These are phyloP conservation scores for Trifolium dubium DNA, from an alignment of 306 rosid genomes.

Conservation along the genomic window DNA sequence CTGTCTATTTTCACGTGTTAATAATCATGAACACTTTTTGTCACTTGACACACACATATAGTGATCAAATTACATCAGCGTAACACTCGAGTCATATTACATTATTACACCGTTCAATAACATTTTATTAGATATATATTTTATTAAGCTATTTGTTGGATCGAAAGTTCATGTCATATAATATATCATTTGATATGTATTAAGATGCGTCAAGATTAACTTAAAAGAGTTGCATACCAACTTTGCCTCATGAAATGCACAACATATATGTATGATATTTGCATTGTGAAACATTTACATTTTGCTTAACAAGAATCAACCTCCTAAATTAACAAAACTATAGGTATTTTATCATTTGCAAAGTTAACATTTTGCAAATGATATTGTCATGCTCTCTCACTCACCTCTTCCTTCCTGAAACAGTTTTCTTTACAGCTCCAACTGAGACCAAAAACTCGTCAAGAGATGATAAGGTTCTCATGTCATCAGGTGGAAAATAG, in stretches of 20 bases:
- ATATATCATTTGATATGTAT: too few species aligned
- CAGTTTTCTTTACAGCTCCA: conserved; percentile 92
- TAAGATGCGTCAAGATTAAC: background rate
- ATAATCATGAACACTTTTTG: too few species aligned
- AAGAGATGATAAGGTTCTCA: conserved; percentile 92
- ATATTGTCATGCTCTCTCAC: conserved; percentile 34
- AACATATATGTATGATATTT: conserved; percentile 28
- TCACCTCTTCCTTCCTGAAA: conserved; percentile 69
- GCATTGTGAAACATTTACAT: conserved; percentile 37
- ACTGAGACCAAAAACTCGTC: conserved; percentile 85
- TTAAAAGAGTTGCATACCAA: background rate
- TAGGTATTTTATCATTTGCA: conserved; percentile 37
- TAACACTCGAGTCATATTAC: too few species aligned
- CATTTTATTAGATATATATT: too few species aligned
- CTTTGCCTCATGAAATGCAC: background rate
- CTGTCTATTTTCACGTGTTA: too few species aligned
- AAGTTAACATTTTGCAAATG: conserved; percentile 32
- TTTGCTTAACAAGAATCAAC: conserved; percentile 38
- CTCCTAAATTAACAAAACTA: conserved; percentile 41
- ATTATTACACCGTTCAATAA: too few species aligned
- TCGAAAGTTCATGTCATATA: too few species aligned
- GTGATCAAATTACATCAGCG: too few species aligned
- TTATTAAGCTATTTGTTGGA: too few species aligned
- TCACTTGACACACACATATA: too few species aligned
- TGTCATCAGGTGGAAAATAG: conserved; percentile 95